Evolutionary conservation across 192 early-diverging fungal genomes (phyloP).

Genomic region (Coemansia sp.): DNA sequence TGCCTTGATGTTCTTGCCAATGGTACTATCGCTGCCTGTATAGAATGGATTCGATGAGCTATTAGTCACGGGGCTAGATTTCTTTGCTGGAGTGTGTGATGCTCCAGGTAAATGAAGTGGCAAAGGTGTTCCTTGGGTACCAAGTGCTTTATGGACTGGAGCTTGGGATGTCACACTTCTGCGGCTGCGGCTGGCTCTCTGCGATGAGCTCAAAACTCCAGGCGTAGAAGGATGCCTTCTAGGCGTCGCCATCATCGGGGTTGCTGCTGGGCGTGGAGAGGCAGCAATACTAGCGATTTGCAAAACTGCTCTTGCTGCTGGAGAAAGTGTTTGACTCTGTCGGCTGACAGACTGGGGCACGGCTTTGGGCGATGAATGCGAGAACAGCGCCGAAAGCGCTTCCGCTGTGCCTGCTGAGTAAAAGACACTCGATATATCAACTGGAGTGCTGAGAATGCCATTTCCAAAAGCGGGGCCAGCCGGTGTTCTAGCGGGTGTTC

Average conservation of each 20-base stretch:
- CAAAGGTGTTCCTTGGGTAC: background rate
- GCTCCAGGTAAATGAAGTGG: background rate
- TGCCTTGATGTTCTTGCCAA: background rate
- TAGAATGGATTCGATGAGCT: background rate
- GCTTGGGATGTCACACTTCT: background rate
- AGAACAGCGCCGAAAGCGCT: constrained; percentile 6
- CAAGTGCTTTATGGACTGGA: background rate
- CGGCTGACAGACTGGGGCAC: background rate
- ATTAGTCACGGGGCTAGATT: background rate
- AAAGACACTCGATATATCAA: constrained; percentile 3
- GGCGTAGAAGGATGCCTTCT: background rate
- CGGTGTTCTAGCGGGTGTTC: constrained; percentile 1
- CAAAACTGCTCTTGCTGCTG: constrained; percentile 6
- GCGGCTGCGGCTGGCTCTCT: background rate
- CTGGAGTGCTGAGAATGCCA: background rate
- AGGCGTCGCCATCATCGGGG: background rate
- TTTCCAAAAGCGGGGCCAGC: background rate
- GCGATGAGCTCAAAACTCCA: background rate
- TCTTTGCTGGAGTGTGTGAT: background rate
- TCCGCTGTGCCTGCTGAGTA: constrained; percentile 5
- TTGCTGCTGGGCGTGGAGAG: background rate
- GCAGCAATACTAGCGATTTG: background rate
- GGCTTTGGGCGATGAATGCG: background rate
- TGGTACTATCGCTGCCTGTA: background rate
- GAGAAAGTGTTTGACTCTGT: background rate